A percentile compares a stretch with the other conserved stretches of the same genome.
phyloP scores from a whole-genome alignment of 2,329 filamentous ascomycete species.

The Diaporthe longicolla region DNA sequence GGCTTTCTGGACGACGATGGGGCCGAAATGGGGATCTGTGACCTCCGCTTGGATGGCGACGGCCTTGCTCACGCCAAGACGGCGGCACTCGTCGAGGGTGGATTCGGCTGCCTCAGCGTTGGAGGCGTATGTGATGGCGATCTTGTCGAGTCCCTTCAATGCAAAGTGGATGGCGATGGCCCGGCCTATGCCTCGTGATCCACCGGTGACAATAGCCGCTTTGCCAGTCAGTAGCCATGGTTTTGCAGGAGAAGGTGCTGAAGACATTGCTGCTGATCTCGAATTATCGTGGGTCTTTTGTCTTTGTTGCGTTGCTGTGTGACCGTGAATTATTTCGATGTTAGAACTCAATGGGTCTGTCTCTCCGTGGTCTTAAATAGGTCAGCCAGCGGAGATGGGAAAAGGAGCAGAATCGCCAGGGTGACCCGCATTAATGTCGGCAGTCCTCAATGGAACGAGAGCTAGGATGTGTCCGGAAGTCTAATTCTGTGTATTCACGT shows the following conservation, averaged over 20 bases:
- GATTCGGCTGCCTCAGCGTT: not conserved
- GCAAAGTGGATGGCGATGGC: slow-evolving; percentile 46
- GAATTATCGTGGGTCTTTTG: no score
- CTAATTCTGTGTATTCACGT: no score
- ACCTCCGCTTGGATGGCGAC: not conserved
- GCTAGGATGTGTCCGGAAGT: no score
- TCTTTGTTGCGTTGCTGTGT: no score
- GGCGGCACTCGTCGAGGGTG: not conserved
- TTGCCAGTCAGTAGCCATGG: slow-evolving; percentile 44
- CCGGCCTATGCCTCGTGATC: slow-evolving; percentile 54
- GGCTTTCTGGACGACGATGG: not conserved
- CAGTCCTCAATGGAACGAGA: no score
- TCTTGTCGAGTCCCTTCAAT: not conserved
- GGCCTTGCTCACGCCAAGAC: not conserved
- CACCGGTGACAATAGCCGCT: slow-evolving; percentile 59
- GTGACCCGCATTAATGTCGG: no score
- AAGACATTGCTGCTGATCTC: no score
- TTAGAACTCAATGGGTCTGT: no score
- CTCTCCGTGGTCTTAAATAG: no score
- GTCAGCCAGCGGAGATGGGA: no score
- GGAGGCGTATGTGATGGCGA: not conserved
- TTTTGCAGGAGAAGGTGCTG: not conserved
- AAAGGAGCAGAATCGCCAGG: no score
- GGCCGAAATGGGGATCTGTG: not conserved
- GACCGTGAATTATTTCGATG: no score